Base-by-base conservation (phyloP, 108 stramenopile species). In the Cyclotella kingstonii region DNA sequence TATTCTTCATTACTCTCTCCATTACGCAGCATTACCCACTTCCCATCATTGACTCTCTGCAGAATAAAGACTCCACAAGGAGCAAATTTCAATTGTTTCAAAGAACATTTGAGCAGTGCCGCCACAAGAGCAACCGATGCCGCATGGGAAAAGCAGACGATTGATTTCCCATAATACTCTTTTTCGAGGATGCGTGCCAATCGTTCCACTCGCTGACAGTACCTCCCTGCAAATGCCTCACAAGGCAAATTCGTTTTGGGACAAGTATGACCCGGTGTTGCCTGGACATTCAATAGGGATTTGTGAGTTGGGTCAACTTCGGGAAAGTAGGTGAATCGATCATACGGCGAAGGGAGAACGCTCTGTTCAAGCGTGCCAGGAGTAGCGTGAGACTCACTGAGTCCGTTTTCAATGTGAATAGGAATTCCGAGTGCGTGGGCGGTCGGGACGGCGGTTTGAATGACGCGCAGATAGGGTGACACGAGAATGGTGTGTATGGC, bases 271-370 rank as follows among this genome's bases (percentile, higher is more conserved):
- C 73, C 60, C 3, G 66, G 66, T 3, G 73, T 61, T 17, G 75
- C 33, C 23, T 30, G 10, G 9, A 71, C 42, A 17, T 9, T 52
- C 7, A 62, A 27, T 9, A 60, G 50, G 4, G 67, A 34, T n/a
- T 29, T 36, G 30, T 73, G 50, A 1, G 38, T 25, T 17, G 73
- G 66, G 41, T 73, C 60, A 9, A 73, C 22, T 30, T 50, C 38
- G 10, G 73, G 73, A 46, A 73, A 73, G 52, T 73, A 73, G 3
- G 59, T 51, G 29, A 68, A 73, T 54, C 73, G 50, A 38, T 73
- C 60, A 7, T 53, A n/a, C 1, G 66, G 31, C 4, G 67, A 25
- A 1, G 66, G 60, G 25, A 73, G n/a, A 9, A 38, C 26, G 14
- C 26, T 45, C n/a, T n/a, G n/a, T n/a, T n/a, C n/a, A n/a, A n/a